Evolutionary conservation across 257 asterid genomes (phyloP).

Genomic region (Capsicum rhomboideum): DNA sequence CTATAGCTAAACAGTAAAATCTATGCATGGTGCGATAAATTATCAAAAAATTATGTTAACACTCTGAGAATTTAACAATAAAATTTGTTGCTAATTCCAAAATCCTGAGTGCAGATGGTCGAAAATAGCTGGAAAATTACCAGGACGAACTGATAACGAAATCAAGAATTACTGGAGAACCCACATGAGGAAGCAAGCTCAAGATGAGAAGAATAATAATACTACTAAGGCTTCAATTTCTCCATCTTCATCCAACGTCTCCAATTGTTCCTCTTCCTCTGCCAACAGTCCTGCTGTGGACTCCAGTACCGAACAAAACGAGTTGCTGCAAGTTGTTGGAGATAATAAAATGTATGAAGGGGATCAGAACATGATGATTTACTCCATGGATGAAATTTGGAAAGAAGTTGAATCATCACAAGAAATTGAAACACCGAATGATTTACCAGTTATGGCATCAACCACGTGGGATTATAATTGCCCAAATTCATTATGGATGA

Average conservation of each 20-base stretch:
- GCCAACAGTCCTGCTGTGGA: slow-evolving; percentile 18
- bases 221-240: neutral
- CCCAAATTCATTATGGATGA: slow-evolving; percentile 40
- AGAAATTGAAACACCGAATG: slow-evolving; percentile 12
- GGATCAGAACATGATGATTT: slow-evolving; percentile 17
- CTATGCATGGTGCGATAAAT: too few relatives aligned
- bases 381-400: slow-evolving; percentile 85
- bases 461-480: slow-evolving; percentile 55
- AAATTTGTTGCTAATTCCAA: too few relatives aligned
- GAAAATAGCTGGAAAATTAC: slow-evolving; percentile 74
- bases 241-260: slow-evolving; percentile 23
- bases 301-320: slow-evolving; percentile 14
- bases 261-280: slow-evolving; percentile 34
- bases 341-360: slow-evolving; percentile 10
- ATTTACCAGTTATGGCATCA: slow-evolving; percentile 18
- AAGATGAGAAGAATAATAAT: slow-evolving; percentile 44
- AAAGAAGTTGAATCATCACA: slow-evolving; percentile 54
- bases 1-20: too few relatives aligned
- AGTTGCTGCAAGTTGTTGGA: neutral
- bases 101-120: slow-evolving; percentile 57
- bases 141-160: slow-evolving; percentile 95
- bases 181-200: slow-evolving; percentile 78
- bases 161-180: slow-evolving; percentile 96
- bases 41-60: too few relatives aligned
- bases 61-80: too few relatives aligned